Percentiles rank a stretch among this genome's conserved stretches.
These are phyloP conservation scores for Plantago lanceolata DNA, from an alignment of 305 asterid genomes.

Conservation along the genomic window DNA sequence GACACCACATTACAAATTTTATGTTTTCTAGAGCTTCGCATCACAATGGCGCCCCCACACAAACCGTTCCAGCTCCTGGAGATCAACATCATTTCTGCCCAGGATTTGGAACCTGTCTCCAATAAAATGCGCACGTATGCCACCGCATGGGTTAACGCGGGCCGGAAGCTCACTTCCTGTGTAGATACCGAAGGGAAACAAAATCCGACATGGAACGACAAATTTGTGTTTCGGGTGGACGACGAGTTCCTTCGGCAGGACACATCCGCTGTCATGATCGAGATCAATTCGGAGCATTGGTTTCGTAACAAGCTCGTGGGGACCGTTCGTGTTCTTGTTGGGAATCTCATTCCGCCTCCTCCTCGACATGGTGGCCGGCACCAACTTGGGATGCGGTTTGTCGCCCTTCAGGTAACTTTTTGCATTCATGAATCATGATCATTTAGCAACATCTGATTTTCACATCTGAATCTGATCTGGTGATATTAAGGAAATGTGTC, in stretches of 20 bases:
- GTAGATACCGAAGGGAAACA: constrained; percentile 55
- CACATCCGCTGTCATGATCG: constrained; percentile 74
- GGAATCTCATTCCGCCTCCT: constrained; percentile 63
- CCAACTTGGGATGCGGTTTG: constrained; percentile 19
- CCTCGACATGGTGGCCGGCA: background rate
- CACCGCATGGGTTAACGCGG: constrained; percentile 62
- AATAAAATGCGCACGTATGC: constrained; percentile 79
- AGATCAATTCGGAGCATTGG: constrained; percentile 57
- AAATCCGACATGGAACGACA: constrained; percentile 87
- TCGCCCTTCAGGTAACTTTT: constrained; percentile 10
- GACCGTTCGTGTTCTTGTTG: constrained; percentile 70
- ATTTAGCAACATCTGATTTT: too few species aligned
- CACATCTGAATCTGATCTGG: too few species aligned
- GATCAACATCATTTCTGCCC: constrained; percentile 76
- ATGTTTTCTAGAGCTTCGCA: background rate
- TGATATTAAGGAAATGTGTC: background rate
- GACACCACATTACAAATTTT: background rate
- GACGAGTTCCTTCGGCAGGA: constrained; percentile 68
- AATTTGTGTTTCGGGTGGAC: constrained; percentile 80
- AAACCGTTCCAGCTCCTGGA: constrained; percentile 80
- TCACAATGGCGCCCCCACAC: constrained; percentile 37
- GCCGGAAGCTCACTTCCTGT: constrained; percentile 53
- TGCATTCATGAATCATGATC: too few species aligned
- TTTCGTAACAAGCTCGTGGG: constrained; percentile 62
- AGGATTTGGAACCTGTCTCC: constrained; percentile 65